Evolutionary conservation across 371 early-diverging fungal genomes (phyloP), one percentile per base, ranked within the genome.

Genomic region (Batrachochytrium dendrobatidis): DNA sequence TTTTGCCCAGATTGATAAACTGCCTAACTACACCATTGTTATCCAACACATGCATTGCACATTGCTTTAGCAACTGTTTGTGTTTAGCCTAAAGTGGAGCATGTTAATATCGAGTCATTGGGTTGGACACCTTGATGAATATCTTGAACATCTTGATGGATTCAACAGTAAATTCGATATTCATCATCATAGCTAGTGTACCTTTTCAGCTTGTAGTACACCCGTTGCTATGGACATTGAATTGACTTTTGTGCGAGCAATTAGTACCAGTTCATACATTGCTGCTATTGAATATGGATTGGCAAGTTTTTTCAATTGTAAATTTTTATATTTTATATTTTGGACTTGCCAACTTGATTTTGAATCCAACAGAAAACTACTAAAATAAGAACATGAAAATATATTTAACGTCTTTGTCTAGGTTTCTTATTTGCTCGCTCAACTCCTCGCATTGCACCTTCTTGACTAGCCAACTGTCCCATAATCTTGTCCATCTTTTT

Each of bases 401-500:
- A n/a, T n/a, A n/a, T n/a, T n/a, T n/a, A n/a, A n/a, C n/a, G n/a
- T n/a, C n/a, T n/a, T n/a, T n/a, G n/a, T n/a, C n/a, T n/a, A n/a
- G n/a, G n/a, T n/a, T 74, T 73, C 62, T 62, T 64, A 44, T 52
- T 50, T 32, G 60, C 62, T 57, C 62, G 54, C 59, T 74, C 76
- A 32, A 63, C 66, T 2, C 71, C 72, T 2, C 76, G 48, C 73
- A 73, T 71, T n/a, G 70, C 79, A 15, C 80, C 80, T 52, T 73
- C 71, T 66, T 79, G 71, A 34, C 68, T 62, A 20, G 69, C 78
- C 50, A 81, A 39, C 20, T 60, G 54, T 7, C 88, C 86, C 85
- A 88, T 86, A 46, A 93, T 87, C 56, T 79, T 77, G 71, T 88
- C 85, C 75, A 96, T 89, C 84, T 86, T 90, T 63, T 85, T 82